A percentile compares a stretch with the other conserved stretches of the same genome.
Evolutionary conservation across 768 basidiomycete genomes (phyloP).

Genomic region (Xerocomellus dryophilus): DNA sequence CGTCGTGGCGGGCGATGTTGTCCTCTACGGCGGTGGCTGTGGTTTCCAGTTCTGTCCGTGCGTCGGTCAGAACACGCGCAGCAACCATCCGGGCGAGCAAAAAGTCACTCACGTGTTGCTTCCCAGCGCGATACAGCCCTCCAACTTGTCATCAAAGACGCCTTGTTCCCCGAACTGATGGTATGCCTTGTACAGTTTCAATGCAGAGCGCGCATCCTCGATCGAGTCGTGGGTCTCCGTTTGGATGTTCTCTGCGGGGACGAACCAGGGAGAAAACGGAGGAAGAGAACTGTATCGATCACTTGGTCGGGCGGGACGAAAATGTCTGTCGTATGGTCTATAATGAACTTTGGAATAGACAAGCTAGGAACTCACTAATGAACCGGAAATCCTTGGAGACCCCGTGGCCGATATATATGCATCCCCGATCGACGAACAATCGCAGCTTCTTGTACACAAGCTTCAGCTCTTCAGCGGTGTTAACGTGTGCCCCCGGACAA

Average conservation of each 20-base stretch:
- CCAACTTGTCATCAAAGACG: conserved; percentile 82
- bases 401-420: conserved; percentile 96
- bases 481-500: no score
- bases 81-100: no score
- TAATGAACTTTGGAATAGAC: neutral
- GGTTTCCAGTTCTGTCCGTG: no score
- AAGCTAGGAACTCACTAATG: conserved; percentile 66
- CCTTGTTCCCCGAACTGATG: conserved; percentile 73
- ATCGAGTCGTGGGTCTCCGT: conserved; percentile 97
- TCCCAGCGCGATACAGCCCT: conserved; percentile 76
- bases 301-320: no score
- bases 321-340: conserved; percentile 58
- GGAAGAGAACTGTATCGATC: conserved; percentile 94
- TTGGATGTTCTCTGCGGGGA: conserved; percentile 91
- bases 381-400: conserved; percentile 97
- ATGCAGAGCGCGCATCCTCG: conserved; percentile 87
- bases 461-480: no score
- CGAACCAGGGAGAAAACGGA: conserved; percentile 93
- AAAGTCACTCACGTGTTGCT: no score
- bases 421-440: conserved; percentile 87
- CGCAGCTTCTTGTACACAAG: conserved; percentile 99
- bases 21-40: no score
- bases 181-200: conserved; percentile 82
- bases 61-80: no score
- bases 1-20: no score